Evolutionary conservation across 2,329 filamentous ascomycete species (phyloP).

Genomic region (Hypocrella siamensis): DNA sequence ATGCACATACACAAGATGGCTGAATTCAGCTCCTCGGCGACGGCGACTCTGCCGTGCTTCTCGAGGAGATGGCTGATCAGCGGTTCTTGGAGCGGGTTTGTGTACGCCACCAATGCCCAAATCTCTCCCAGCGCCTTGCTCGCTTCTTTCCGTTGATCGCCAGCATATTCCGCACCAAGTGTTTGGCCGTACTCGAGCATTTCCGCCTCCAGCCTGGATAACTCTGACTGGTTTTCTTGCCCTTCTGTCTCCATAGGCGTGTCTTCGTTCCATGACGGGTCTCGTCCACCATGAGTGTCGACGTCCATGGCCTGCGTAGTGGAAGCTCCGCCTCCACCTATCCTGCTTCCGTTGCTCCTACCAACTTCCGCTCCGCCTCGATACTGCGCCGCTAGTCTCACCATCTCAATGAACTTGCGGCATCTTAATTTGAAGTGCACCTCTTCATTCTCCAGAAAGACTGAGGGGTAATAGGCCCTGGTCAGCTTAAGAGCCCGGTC

Average conservation of each 20-base stretch:
- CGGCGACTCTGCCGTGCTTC: slow-evolving; percentile 52
- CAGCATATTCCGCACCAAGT: slow-evolving; percentile 61
- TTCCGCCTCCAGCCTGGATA: slow-evolving; percentile 41
- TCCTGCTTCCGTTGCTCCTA: slow-evolving; percentile 24
- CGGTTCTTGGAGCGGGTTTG: slow-evolving; percentile 59
- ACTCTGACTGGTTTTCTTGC: slow-evolving; percentile 16
- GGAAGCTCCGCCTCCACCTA: slow-evolving; percentile 18
- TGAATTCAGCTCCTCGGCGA: slow-evolving; percentile 88
- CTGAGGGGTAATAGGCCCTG: slow-evolving; percentile 60
- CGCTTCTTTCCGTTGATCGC: slow-evolving; percentile 54
- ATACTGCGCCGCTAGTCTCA: slow-evolving; percentile 55
- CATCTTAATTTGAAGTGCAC: slow-evolving; percentile 82
- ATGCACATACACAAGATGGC: slow-evolving; percentile 64
- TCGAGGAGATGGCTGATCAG: slow-evolving; percentile 68
- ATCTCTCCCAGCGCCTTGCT: slow-evolving; percentile 65
- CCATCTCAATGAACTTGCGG: slow-evolving; percentile 92
- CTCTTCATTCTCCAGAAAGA: slow-evolving; percentile 64
- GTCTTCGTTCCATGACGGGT: slow-evolving; percentile 23
- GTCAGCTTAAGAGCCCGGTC: slow-evolving; percentile 79
- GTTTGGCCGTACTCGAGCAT: slow-evolving; percentile 68
- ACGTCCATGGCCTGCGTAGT: slow-evolving; percentile 36
- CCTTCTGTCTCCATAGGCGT: slow-evolving; percentile 39
- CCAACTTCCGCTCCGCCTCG: slow-evolving; percentile 30
- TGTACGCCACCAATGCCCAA: slow-evolving; percentile 77
- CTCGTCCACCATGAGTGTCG: slow-evolving; percentile 31